These are phyloP conservation scores for Candida sojae DNA, from an alignment of 1,139 yeast species.

Conservation along the genomic window DNA sequence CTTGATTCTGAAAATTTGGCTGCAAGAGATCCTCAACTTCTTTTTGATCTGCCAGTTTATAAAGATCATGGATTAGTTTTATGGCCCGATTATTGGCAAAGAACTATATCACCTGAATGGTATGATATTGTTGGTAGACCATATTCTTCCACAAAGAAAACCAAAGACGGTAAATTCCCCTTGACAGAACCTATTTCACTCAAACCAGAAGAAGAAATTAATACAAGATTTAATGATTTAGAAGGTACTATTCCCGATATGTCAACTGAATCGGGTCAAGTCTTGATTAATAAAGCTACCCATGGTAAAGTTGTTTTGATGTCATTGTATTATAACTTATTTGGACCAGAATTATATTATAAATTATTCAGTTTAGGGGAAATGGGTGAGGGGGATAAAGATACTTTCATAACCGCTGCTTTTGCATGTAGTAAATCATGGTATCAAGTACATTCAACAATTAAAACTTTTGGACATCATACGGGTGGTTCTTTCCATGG, in stretches of 20 bases:
- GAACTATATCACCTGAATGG: constrained; percentile 68
- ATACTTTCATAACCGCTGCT: constrained; percentile 62
- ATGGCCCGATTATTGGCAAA: constrained; percentile 86
- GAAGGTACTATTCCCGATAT: constrained; percentile 58
- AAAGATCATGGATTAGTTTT: constrained; percentile 58
- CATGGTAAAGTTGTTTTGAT: constrained; percentile 54
- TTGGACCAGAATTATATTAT: constrained; percentile 59
- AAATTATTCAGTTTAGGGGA: constrained; percentile 59
- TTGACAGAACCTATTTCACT: constrained; percentile 6
- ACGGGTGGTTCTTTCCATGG: constrained; percentile 21
- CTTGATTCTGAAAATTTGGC: constrained; percentile 45
- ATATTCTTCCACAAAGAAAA: constrained; percentile 22
- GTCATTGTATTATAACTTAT: constrained; percentile 55
- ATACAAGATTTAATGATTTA: constrained; percentile 46
- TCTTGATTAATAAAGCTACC: constrained; percentile 52
- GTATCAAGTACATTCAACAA: constrained; percentile 46
- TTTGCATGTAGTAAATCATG: constrained; percentile 34
- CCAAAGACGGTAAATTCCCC: constrained; percentile 24
- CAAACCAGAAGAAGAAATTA: constrained; percentile 14
- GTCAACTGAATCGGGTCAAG: constrained; percentile 64
- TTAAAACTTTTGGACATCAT: constrained; percentile 26
- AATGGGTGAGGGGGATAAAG: constrained; percentile 69
- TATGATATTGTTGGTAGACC: constrained; percentile 61
- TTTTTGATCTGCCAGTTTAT: constrained; percentile 59
- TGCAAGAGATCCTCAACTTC: constrained; percentile 33